Percentiles rank a stretch among this genome's conserved stretches.
phyloP scores from a whole-genome alignment of 768 basidiomycete species.

The Ramaria sp. region DNA sequence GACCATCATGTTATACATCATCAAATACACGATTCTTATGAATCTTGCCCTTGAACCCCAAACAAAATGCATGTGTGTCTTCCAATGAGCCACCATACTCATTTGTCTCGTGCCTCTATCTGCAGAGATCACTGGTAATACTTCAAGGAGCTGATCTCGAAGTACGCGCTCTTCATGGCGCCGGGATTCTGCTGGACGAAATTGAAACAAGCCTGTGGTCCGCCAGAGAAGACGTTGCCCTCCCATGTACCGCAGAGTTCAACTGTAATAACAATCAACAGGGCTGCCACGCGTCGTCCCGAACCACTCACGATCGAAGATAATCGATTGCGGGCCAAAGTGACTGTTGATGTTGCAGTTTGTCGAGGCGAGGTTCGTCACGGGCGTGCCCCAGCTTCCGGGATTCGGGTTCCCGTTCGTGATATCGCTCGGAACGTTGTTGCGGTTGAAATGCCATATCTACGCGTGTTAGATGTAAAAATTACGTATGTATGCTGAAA shows the following conservation, averaged over 20 bases:
- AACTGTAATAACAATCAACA: not conserved
- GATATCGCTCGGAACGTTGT: conserved; percentile 8
- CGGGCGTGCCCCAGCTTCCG: conserved; percentile 9
- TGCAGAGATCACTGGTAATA: not conserved
- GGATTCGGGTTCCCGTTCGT: conserved; percentile 7
- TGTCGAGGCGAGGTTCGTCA: conserved; percentile 5
- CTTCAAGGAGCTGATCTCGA: conserved; percentile 8
- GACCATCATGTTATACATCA: too few relatives aligned
- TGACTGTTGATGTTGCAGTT: conserved; percentile 8
- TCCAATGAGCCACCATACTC: too few relatives aligned
- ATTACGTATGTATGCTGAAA: conserved; percentile 28
- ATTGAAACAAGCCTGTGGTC: conserved; percentile 4
- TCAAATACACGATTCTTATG: too few relatives aligned
- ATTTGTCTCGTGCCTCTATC: too few relatives aligned
- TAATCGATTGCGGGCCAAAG: conserved; percentile 9
- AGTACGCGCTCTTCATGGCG: conserved; percentile 10
- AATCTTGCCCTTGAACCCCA: too few relatives aligned
- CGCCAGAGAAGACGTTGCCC: conserved; percentile 9
- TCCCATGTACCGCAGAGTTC: conserved; percentile 12
- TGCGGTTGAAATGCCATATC: conserved; percentile 11
- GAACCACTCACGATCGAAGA: conserved; percentile 6
- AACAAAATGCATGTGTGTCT: too few relatives aligned
- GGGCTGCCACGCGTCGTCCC: not conserved
- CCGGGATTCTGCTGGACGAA: conserved; percentile 10
- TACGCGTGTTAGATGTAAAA: not conserved